Percentiles rank a stretch among this genome's conserved stretches.
Conservation (phyloP, 495 filamentous ascomycete species). For the Neurospora sublineolata region DNA sequence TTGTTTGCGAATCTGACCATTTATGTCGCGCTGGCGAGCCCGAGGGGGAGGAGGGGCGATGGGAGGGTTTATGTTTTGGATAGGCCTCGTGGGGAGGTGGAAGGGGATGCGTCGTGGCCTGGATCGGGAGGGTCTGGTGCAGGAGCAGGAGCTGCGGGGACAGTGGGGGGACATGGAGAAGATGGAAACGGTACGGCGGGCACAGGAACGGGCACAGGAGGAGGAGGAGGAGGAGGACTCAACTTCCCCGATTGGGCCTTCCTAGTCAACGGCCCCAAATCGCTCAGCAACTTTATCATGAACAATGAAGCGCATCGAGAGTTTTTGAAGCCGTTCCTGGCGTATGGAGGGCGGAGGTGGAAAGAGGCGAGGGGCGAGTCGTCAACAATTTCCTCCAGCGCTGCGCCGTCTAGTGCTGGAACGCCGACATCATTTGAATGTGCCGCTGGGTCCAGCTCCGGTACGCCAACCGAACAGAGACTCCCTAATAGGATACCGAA, state of each 20-base stretch:
- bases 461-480: background rate
- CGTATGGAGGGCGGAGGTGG: conserved; percentile 17
- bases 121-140: background rate
- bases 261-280: conserved; percentile 20
- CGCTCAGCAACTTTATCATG: conserved; percentile 12
- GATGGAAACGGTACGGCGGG: too few relatives aligned
- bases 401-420: background rate
- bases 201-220: background rate
- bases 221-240: background rate
- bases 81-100: background rate
- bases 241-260: conserved; percentile 26
- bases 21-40: conserved; percentile 2
- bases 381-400: background rate
- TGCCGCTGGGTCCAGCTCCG: background rate
- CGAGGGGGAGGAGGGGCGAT: background rate
- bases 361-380: conserved; percentile 2
- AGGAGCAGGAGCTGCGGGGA: too few relatives aligned
- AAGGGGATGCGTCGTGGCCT: background rate
- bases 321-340: conserved; percentile 15
- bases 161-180: too few relatives aligned
- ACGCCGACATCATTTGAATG: background rate
- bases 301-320: conserved; percentile 10
- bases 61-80: background rate
- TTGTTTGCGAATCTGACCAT: conserved; percentile 26
- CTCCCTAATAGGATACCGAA: too few relatives aligned